Base-by-base conservation (phyloP, 2,329 filamentous ascomycete species). In the Eutypa lata region DNA sequence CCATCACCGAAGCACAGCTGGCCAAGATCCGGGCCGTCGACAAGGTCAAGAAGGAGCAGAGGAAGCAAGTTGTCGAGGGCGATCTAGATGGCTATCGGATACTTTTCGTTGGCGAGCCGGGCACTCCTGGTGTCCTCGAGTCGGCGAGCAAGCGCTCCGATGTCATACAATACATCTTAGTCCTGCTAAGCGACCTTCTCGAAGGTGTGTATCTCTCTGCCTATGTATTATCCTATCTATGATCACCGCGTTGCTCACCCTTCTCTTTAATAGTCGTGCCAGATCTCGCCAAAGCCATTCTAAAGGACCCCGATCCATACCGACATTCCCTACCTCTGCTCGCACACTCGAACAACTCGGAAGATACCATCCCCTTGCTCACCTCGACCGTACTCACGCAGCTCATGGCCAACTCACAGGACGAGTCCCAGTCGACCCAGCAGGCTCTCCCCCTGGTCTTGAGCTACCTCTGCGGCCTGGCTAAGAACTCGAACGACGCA, bases 21-120 rank as follows among this genome's bases (percentile, higher is more conserved):
- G 90, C 89, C 77, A 93, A 92, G 81, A 96, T 99, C 76, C 92
- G 92, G 73, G 90, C 92, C 56, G 90, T 97, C 64, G 94, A 97
- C 73, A 97, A 97, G 76, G 90, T 94, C 61, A 89, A 91, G 72
- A 94, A 91, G 72, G 94, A 97, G 62, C 89, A 91, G 74, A 85
- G 92, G 67, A 88, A 87, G 69, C 84, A 93, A 68, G 88, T 86
- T 18, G 86, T 97, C 57, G 89, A 96, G 70, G 76, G 74, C 52
- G 90, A 97, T 73, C 75, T 93, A 22, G 81, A 87, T 63, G 90
- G 87, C 60, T 99, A 96, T 74, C 83, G 86, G 54, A 76, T 81
- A 58, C 78, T 99, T 59, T 87, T 99, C 62, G 81, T 94, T 24
- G 93, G 94, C 54, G 82, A 81, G 56, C 80, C 83, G 63, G 91